Evolutionary conservation across 2,329 filamentous ascomycete species (phyloP).

Genomic region (Aureobasidium vineae): DNA sequence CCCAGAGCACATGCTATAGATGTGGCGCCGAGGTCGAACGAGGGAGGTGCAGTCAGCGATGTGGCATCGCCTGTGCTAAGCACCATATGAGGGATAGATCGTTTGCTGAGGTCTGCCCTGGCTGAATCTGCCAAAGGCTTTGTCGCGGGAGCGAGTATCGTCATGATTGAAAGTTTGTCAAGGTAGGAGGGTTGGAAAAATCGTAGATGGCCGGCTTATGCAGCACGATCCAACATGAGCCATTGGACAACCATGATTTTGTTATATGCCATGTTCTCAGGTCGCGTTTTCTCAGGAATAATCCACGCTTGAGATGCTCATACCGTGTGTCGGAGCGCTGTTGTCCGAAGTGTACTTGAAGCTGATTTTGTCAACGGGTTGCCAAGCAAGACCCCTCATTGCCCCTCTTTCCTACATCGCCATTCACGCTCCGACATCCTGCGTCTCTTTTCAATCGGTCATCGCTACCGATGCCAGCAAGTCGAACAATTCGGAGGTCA

Average conservation of each 20-base stretch:
- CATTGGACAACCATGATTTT: too few species aligned
- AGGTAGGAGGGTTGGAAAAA: not conserved
- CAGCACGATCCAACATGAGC: not conserved
- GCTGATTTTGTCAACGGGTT: not conserved
- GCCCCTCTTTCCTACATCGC: not conserved
- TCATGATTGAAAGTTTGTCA: not conserved
- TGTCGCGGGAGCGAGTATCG: not conserved
- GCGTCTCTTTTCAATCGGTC: not conserved
- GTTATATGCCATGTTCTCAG: not conserved
- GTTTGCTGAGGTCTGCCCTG: slow-evolving; percentile 19
- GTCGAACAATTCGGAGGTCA: slow-evolving; percentile 9
- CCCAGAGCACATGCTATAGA: slow-evolving; percentile 38
- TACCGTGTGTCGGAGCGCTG: not conserved
- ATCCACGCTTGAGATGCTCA: too few species aligned
- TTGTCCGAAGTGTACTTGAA: not conserved
- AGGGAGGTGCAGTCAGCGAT: not conserved
- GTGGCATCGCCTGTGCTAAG: not conserved
- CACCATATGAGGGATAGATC: slow-evolving; percentile 23
- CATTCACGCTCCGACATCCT: not conserved
- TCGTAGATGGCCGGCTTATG: not conserved
- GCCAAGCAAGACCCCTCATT: not conserved
- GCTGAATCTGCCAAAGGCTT: not conserved
- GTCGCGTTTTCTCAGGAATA: too few species aligned
- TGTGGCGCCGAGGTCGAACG: not conserved
- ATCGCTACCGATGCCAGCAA: not conserved